Conservation (phyloP, 306 rosid species). For the Rosa persica region DNA sequence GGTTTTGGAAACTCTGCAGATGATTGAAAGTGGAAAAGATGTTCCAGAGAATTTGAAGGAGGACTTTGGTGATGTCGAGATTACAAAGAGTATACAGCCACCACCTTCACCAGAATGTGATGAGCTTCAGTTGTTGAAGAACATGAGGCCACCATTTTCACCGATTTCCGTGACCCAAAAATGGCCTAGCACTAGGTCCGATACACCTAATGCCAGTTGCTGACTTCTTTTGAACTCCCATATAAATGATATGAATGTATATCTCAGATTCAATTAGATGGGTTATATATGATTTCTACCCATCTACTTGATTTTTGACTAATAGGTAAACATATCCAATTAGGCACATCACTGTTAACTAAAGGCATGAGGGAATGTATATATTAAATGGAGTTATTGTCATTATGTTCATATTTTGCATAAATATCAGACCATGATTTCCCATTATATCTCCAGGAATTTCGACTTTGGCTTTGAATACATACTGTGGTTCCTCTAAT, state of each 20-base stretch:
- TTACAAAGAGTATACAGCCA: conserved; percentile 11
- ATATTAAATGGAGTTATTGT: neutral
- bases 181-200: conserved; percentile 40
- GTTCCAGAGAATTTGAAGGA: conserved; percentile 24
- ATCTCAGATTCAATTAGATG: neutral
- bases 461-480: neutral
- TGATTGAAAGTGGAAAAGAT: conserved; percentile 34
- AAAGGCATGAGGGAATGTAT: neutral
- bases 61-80: conserved; percentile 10
- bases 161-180: conserved; percentile 41
- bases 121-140: conserved; percentile 1
- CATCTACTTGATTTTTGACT: neutral
- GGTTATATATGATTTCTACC: conserved; percentile 2
- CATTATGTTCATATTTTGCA: conserved; percentile 2
- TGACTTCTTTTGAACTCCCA: neutral
- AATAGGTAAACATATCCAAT: conserved; percentile 1
- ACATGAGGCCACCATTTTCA: conserved; percentile 18
- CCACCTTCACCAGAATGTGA: conserved; percentile 21
- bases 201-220: conserved; percentile 37
- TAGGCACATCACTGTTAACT: conserved; percentile 6
- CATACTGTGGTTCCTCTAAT: neutral
- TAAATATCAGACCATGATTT: neutral
- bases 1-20: conserved; percentile 47
- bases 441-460: neutral
- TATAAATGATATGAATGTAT: neutral